Evolutionary conservation across 2,329 filamentous ascomycete species (phyloP).

Genomic region (Penicillium sp.): DNA sequence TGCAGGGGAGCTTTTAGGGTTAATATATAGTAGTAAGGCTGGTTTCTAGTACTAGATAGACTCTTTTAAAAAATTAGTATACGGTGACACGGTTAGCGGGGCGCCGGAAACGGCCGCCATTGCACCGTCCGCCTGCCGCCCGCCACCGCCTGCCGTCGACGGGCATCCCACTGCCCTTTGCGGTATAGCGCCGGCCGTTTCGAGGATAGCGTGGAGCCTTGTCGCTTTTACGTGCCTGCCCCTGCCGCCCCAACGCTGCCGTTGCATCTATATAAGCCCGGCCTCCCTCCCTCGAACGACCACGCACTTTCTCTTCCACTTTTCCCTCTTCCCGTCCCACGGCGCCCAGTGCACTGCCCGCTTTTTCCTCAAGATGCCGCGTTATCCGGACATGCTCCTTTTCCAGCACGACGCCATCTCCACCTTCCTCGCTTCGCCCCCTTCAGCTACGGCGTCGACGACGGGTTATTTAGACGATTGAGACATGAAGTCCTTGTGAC

Average conservation of each 20-base stretch:
- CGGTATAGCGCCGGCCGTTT: not conserved
- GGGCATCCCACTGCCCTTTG: not conserved
- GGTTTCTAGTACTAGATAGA: too few species aligned
- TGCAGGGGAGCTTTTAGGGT: too few species aligned
- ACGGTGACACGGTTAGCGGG: conserved; percentile 7
- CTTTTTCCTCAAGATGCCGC: not conserved
- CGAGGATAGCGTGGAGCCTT: not conserved
- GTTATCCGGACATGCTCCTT: not conserved
- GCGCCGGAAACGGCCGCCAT: conserved; percentile 17
- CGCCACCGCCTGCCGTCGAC: not conserved
- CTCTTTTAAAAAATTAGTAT: too few species aligned
- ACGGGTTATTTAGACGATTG: conserved; percentile 1
- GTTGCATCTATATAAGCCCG: not conserved
- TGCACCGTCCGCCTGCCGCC: conserved; percentile 14
- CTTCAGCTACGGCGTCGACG: conserved; percentile 11
- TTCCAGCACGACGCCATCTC: not conserved
- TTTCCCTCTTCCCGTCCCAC: not conserved
- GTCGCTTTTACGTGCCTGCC: not conserved
- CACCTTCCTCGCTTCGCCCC: conserved; percentile 1
- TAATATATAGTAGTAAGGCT: too few species aligned
- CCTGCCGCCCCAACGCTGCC: not conserved
- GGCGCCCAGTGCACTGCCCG: not conserved
- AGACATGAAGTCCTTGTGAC: not conserved
- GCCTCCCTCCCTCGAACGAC: not conserved
- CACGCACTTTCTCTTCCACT: not conserved